Base-by-base conservation (phyloP, 108 stramenopile genomes). In the Schizochytrium sp. region DNA sequence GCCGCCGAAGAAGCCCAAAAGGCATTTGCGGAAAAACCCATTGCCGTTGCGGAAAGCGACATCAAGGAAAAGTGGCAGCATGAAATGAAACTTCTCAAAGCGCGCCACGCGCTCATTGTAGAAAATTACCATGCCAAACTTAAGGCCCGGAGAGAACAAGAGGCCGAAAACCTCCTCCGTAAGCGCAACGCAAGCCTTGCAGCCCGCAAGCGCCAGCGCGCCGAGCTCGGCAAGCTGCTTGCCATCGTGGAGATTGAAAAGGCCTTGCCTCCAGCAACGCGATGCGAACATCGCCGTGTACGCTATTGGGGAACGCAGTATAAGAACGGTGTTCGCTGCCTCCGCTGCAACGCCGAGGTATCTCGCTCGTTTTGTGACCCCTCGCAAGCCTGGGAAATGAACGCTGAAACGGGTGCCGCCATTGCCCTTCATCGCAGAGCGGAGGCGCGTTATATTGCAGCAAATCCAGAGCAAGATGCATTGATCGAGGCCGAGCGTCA, bases 281-380 rank as follows among this genome's bases (percentile, higher is more conserved):
- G 76, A 10, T 83, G 76, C 76, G 76, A 83, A 45, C 76, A 83
- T 4, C 76, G 76, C 0, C 76, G 76, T 12, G 76, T 83, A 12
- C 76, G 76, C 76, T 53, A 83, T 28, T 83, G 76, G 76, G 76
- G 76, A 0, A 2, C 76, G 51, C 76, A 83, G 51, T 83, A 83
- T 4, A 47, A 83, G 76, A 47, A 83, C 51, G 76, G 76, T 0
- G 28, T 83, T 6, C 76, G 76, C 1, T 83, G 76, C 51, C 76
- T 83, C 3, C 6, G 48, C 10, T 83, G 76, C 51, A 47, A 83
- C 2, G 51, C 4, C 10, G 76, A 83, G 4, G 25, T 83, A 1
- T 53, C 51, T 0, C 19, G 51, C n/a, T 53, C 76, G 12, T 45
- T 45, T 28, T 18, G 12, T 3, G 51, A 83, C 51, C 25, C 28